Conservation (phyloP, 1,284 basidiomycete genomes). For the Afroboletus lepidellus region DNA sequence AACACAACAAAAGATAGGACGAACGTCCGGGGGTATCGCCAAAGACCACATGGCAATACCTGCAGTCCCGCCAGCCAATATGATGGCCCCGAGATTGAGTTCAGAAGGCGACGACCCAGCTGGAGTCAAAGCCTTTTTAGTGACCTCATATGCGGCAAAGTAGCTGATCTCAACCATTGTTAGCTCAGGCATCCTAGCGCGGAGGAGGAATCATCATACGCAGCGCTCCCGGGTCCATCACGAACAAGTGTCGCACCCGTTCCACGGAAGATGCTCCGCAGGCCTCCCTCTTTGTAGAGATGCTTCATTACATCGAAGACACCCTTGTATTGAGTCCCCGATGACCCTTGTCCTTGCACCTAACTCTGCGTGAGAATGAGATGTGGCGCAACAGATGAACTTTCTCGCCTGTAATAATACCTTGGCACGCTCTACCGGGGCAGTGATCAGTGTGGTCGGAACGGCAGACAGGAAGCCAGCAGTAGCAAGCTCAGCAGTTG, state of each 20-base stretch:
- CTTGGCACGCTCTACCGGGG: slow-evolving; percentile 96
- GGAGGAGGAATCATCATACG: slow-evolving; percentile 51
- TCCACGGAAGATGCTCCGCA: slow-evolving; percentile 92
- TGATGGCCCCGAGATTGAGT: slow-evolving; percentile 85
- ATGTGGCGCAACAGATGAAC: slow-evolving; percentile 1
- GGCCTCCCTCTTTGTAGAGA: slow-evolving; percentile 92
- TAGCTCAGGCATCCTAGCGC: neutral
- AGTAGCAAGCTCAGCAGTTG: slow-evolving; percentile 82
- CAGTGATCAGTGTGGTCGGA: slow-evolving; percentile 89
- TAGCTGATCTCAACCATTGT: slow-evolving; percentile 55
- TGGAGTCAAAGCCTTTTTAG: slow-evolving; percentile 85
- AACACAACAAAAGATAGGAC: slow-evolving; percentile 30
- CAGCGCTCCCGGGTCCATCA: slow-evolving; percentile 96
- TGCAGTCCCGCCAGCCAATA: slow-evolving; percentile 91
- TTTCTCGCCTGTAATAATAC: slow-evolving; percentile 82
- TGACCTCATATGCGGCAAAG: slow-evolving; percentile 95
- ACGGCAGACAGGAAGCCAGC: slow-evolving; percentile 96
- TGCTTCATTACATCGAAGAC: slow-evolving; percentile 90
- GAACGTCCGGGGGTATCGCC: slow-evolving; percentile 91
- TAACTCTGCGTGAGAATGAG: slow-evolving; percentile 31
- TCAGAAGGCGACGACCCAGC: slow-evolving; percentile 74
- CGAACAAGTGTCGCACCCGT: slow-evolving; percentile 89
- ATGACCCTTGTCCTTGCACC: slow-evolving; percentile 87
- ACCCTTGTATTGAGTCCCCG: slow-evolving; percentile 80
- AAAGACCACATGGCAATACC: slow-evolving; percentile 98